A percentile compares a stretch with the other conserved stretches of the same genome.
These are phyloP conservation scores for Pistacia integerrima DNA, from an alignment of 345 rosid species.

Conservation along the genomic window DNA sequence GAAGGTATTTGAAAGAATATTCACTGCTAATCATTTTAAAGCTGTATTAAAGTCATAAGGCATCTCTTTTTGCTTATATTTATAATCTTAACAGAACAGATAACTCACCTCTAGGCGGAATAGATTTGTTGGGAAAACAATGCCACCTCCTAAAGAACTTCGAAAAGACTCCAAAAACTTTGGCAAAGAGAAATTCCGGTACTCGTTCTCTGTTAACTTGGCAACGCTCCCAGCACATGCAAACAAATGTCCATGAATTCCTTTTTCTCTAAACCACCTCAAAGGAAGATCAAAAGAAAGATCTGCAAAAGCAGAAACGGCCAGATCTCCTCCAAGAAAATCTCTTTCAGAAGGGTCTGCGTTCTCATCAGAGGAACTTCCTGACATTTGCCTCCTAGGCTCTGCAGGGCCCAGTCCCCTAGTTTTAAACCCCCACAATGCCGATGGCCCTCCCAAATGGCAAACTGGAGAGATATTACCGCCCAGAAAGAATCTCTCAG, in stretches of 20 bases:
- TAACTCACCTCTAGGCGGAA: slow-evolving; percentile 87
- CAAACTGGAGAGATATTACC: slow-evolving; percentile 88
- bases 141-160: slow-evolving; percentile 81
- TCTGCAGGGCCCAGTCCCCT: slow-evolving; percentile 90
- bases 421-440: slow-evolving; percentile 78
- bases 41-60: not conserved
- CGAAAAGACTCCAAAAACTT: slow-evolving; percentile 66
- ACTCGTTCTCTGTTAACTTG: slow-evolving; percentile 75
- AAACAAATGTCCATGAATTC: slow-evolving; percentile 85
- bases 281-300: slow-evolving; percentile 89
- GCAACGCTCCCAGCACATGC: slow-evolving; percentile 86
- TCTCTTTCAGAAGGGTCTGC: slow-evolving; percentile 56
- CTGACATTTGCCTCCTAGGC: slow-evolving; percentile 53
- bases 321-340: slow-evolving; percentile 91
- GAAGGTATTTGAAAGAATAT: not conserved
- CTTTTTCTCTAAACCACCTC: slow-evolving; percentile 81
- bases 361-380: slow-evolving; percentile 35
- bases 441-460: slow-evolving; percentile 74
- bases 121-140: slow-evolving; percentile 77
- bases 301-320: slow-evolving; percentile 83
- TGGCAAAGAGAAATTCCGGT: slow-evolving; percentile 47
- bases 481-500: slow-evolving; percentile 92
- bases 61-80: not conserved
- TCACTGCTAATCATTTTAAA: not conserved
- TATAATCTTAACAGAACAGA: slow-evolving; percentile 4